phyloP scores from a whole-genome alignment of 2,329 filamentous ascomycete genomes.

The Alternaria conjuncta region DNA sequence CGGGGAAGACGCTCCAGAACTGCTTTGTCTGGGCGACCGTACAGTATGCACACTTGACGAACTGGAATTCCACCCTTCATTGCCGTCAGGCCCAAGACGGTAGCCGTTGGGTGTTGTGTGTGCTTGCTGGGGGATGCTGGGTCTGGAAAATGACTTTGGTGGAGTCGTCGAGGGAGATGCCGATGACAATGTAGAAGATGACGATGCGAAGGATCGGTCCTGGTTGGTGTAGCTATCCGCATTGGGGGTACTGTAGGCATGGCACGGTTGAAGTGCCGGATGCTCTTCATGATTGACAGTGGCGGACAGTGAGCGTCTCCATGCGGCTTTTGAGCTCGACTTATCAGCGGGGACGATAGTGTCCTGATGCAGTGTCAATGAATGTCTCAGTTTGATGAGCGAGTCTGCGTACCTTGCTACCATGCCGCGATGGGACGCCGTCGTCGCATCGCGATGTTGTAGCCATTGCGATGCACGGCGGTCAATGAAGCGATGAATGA shows the following conservation, averaged over 20 bases:
- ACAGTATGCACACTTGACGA: not conserved
- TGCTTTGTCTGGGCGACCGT: not conserved
- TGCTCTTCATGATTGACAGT: not conserved
- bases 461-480: not conserved
- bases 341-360: not conserved
- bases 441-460: not conserved
- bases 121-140: not conserved
- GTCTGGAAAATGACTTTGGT: not conserved
- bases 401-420: not conserved
- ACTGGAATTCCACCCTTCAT: not conserved
- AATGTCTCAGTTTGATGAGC: not conserved
- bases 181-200: not conserved
- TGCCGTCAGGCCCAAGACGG: not conserved
- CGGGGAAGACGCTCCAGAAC: not conserved
- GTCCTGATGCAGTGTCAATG: not conserved
- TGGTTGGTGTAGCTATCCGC: not conserved
- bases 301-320: not conserved
- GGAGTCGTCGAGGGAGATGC: not conserved
- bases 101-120: slow-evolving; percentile 1
- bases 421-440: not conserved
- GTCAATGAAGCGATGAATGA: not conserved
- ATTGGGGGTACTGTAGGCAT: not conserved
- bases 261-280: not conserved
- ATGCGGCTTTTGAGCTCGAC: not conserved
- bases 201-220: not conserved